phyloP scores from a whole-genome alignment of 768 basidiomycete species.

The Kwoniella sp. region DNA sequence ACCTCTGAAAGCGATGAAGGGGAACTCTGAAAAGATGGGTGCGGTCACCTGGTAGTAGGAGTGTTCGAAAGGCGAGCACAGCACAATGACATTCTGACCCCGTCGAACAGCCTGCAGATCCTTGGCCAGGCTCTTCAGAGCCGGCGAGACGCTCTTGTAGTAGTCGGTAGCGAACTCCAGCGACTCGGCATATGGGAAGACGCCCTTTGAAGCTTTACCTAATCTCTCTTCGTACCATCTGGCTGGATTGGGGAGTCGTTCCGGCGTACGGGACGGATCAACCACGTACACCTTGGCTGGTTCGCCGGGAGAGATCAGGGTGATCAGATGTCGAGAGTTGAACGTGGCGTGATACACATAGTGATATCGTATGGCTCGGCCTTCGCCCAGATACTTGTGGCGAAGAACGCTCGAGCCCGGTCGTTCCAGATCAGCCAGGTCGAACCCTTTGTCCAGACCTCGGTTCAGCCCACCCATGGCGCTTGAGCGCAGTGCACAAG shows the following conservation, averaged over 20 bases:
- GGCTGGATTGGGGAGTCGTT: slow-evolving; percentile 70
- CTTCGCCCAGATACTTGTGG: slow-evolving; percentile 69
- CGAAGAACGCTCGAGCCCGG: slow-evolving; percentile 59
- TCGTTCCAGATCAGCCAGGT: slow-evolving; percentile 72
- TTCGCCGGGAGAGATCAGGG: slow-evolving; percentile 72
- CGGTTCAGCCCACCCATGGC: slow-evolving; percentile 67
- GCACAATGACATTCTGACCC: slow-evolving; percentile 60
- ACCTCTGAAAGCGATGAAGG: slow-evolving; percentile 68
- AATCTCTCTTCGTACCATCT: slow-evolving; percentile 66
- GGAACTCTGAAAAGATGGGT: slow-evolving; percentile 74
- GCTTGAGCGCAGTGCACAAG: slow-evolving; percentile 64
- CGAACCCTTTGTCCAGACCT: slow-evolving; percentile 76
- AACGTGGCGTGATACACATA: slow-evolving; percentile 82
- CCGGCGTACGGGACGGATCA: slow-evolving; percentile 80
- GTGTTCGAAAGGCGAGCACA: slow-evolving; percentile 81
- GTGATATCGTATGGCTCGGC: slow-evolving; percentile 66
- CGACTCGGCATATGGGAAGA: slow-evolving; percentile 61
- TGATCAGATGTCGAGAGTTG: slow-evolving; percentile 76
- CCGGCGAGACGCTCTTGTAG: slow-evolving; percentile 71
- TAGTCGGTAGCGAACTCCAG: slow-evolving; percentile 59
- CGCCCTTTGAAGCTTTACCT: slow-evolving; percentile 54
- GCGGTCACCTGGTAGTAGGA: slow-evolving; percentile 70
- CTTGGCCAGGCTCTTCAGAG: slow-evolving; percentile 78
- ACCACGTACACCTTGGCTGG: slow-evolving; percentile 76
- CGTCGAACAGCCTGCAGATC: slow-evolving; percentile 73